phyloP scores from a whole-genome alignment of 441 rosid genomes.

The Gossypium davidsonii region DNA sequence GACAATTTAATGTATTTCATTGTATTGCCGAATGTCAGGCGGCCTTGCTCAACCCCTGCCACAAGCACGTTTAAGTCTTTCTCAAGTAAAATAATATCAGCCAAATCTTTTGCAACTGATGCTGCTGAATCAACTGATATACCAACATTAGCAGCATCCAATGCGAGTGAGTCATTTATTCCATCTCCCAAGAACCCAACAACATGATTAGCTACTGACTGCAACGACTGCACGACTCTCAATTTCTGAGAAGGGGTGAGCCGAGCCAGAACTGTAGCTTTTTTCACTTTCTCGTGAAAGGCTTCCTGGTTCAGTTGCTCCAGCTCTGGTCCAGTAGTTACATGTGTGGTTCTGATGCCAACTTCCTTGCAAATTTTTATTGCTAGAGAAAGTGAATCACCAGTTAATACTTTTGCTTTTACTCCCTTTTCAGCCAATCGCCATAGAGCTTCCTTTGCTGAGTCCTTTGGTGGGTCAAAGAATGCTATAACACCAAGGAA shows the following conservation, averaged over 20 bases:
- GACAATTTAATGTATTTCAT: slow-evolving; percentile 71
- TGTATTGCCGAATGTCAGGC: slow-evolving; percentile 58
- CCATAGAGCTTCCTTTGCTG: slow-evolving; percentile 74
- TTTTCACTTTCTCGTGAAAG: slow-evolving; percentile 56
- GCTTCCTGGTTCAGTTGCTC: slow-evolving; percentile 51
- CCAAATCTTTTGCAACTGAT: slow-evolving; percentile 60
- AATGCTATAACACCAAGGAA: slow-evolving; percentile 60
- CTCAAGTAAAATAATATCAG: slow-evolving; percentile 65
- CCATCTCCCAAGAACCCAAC: slow-evolving; percentile 74
- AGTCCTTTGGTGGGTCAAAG: slow-evolving; percentile 72
- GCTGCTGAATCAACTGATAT: slow-evolving; percentile 69
- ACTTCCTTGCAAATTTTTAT: slow-evolving; percentile 61
- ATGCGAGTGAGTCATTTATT: slow-evolving; percentile 61
- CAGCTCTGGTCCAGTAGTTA: slow-evolving; percentile 67
- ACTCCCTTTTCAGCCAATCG: slow-evolving; percentile 69
- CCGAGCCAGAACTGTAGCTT: slow-evolving; percentile 63
- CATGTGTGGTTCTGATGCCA: slow-evolving; percentile 56
- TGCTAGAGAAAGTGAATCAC: slow-evolving; percentile 64
- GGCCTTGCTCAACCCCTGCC: slow-evolving; percentile 52
- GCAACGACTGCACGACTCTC: slow-evolving; percentile 60
- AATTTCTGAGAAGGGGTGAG: slow-evolving; percentile 65
- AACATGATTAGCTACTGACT: slow-evolving; percentile 47
- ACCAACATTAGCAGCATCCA: slow-evolving; percentile 60
- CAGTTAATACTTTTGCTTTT: slow-evolving; percentile 64
- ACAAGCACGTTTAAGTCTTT: slow-evolving; percentile 51